These are phyloP conservation scores for Circinella umbellata DNA, from an alignment of 371 early-diverging fungal species.

Conservation along the genomic window DNA sequence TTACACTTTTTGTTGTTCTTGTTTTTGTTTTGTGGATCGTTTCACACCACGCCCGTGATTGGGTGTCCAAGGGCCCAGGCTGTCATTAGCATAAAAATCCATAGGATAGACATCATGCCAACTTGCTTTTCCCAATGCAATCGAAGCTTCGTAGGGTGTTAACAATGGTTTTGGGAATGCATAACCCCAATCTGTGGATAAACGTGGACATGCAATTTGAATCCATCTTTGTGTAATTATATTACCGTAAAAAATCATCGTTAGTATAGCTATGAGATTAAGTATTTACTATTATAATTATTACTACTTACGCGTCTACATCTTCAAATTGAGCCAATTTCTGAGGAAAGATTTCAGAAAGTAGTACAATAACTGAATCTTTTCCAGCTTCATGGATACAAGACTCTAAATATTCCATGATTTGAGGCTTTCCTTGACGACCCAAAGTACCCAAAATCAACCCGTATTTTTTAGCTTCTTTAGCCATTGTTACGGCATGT, in stretches of 20 bases:
- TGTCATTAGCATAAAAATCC: slow-evolving; percentile 96
- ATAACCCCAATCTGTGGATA: slow-evolving; percentile 99
- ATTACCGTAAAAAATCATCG: no score
- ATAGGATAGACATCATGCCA: slow-evolving; percentile 94
- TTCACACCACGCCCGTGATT: slow-evolving; percentile 72
- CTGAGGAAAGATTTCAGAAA: slow-evolving; percentile 94
- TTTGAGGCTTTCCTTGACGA: slow-evolving; percentile 96
- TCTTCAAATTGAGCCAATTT: slow-evolving; percentile 89
- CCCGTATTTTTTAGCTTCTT: slow-evolving; percentile 81
- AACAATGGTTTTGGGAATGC: slow-evolving; percentile 94
- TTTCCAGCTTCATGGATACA: slow-evolving; percentile 68
- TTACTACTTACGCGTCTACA: slow-evolving; percentile 76
- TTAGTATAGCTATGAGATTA: no score
- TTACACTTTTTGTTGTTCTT: neutral
- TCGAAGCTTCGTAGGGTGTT: slow-evolving; percentile 97
- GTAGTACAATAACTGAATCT: slow-evolving; percentile 76
- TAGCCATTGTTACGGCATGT: slow-evolving; percentile 79
- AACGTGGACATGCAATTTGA: slow-evolving; percentile 97
- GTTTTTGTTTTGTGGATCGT: slow-evolving; percentile 14
- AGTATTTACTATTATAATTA: no score
- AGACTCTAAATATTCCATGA: slow-evolving; percentile 83
- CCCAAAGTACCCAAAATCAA: slow-evolving; percentile 97
- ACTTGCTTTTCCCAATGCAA: slow-evolving; percentile 73
- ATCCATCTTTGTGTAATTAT: slow-evolving; percentile 73
- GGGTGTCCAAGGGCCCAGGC: slow-evolving; percentile 94